Evolutionary conservation across 2,329 filamentous ascomycete species (phyloP), one percentile per base, ranked within the genome.

Genomic region (Cercospora berteroae): DNA sequence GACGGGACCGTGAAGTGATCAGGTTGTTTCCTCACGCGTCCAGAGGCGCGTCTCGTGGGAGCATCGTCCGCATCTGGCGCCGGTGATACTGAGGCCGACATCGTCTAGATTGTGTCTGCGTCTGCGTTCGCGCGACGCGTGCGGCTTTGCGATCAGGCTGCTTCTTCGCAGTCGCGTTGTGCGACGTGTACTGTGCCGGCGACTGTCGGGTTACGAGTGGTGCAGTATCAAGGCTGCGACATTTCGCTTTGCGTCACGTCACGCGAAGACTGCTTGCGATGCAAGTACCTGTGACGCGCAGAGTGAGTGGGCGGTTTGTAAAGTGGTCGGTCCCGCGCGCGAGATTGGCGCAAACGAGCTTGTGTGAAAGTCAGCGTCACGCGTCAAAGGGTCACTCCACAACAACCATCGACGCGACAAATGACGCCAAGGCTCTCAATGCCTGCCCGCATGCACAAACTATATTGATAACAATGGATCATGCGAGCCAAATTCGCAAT

Each of bases 31-130:
- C 74, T 74, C 18, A 77, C 76, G 69, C 79, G 78, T 87, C 88
- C 87, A 42, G 89, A 91, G 72, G 88, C 87, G 79, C 89, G 88
- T 83, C 63, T 42, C 20, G 85, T 85, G 80, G 84, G 82, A 75
- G 83, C 82, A 13, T 56, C 61, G 67, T 81, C 79, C 69, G 83
- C 82, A 69, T 71, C 71, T 42, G 68, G 67, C 20, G 67, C 64
- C 16, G 71, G 68, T 39, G 72, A 72, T 31, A 67, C 67, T 18
- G 72, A 69, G 25, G 70, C 63, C 59, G 67, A 61, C 71, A 72
- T 72, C 5, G 50, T 63, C 25, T 10, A 18, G 23, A 5, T 58
- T 33, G 4, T 13, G 29, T 52, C n/a, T n/a, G 57, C 39, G 29
- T 52, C n/a, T n/a, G 57, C 39, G 36, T 27, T 48, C 23, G 48